These are phyloP conservation scores for Auricularia auricula-judae DNA, from an alignment of 768 basidiomycete genomes.

Conservation along the genomic window DNA sequence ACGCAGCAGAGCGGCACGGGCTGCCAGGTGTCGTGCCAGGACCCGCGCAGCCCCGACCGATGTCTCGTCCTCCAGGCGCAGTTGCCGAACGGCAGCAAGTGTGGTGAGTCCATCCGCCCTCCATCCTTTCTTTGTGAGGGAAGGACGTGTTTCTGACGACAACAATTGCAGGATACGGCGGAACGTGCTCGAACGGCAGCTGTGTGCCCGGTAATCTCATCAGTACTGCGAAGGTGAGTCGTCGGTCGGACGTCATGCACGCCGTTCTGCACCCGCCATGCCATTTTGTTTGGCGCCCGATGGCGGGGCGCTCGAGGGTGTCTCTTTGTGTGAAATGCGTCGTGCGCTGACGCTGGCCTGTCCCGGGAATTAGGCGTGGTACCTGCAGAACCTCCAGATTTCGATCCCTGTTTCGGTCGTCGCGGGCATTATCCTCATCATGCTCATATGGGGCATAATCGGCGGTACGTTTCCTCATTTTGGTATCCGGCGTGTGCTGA, in stretches of 20 bases:
- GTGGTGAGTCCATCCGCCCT: conserved; percentile 38
- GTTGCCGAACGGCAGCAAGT: conserved; percentile 74
- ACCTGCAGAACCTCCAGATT: conserved; percentile 63
- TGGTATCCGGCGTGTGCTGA: too few species aligned
- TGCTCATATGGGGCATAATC: conserved; percentile 42
- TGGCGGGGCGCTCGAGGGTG: too few species aligned
- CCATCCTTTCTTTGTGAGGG: not conserved
- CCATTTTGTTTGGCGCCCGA: not conserved
- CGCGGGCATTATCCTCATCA: conserved; percentile 47
- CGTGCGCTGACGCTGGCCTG: not conserved
- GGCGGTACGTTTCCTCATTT: not conserved
- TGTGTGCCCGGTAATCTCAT: conserved; percentile 52
- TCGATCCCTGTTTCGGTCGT: conserved; percentile 71
- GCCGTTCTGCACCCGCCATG: not conserved
- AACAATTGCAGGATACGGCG: conserved; percentile 46
- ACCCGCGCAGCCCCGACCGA: conserved; percentile 45
- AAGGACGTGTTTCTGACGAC: too few species aligned
- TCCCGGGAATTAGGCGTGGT: conserved; percentile 46
- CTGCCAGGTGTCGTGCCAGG: conserved; percentile 74
- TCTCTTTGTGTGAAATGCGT: too few species aligned
- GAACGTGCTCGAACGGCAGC: conserved; percentile 47
- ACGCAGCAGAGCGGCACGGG: conserved; percentile 48
- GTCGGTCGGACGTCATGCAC: not conserved
- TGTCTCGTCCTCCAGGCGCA: conserved; percentile 62
- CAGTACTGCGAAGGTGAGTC: conserved; percentile 47